Evolutionary conservation across 768 basidiomycete genomes (phyloP).

Genomic region (Gautieria morchelliformis): DNA sequence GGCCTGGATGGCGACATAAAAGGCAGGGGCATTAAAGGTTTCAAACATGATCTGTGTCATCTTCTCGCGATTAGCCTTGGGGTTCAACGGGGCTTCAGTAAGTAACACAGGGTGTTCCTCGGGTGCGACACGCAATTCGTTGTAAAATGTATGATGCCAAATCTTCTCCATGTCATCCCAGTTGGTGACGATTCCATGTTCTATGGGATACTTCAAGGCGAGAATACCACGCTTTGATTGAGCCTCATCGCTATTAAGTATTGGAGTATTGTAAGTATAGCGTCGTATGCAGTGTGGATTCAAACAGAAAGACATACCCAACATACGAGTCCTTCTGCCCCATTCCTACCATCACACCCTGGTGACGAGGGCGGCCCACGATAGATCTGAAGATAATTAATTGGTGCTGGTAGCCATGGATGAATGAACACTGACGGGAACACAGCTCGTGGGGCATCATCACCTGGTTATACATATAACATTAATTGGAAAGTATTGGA

Average conservation of each 20-base stretch:
- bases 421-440: conserved; percentile 65
- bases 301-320: conserved; percentile 45
- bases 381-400: conserved; percentile 50
- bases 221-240: conserved; percentile 94
- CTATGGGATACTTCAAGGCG: conserved; percentile 87
- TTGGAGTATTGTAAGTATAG: too few species aligned
- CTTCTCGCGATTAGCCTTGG: conserved; percentile 65
- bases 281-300: conserved; percentile 10
- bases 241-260: conserved; percentile 61
- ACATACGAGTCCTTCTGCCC: conserved; percentile 95
- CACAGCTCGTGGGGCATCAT: conserved; percentile 87
- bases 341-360: conserved; percentile 97
- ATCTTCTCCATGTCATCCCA: conserved; percentile 99
- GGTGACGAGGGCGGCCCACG: conserved; percentile 90
- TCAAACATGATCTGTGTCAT: conserved; percentile 78
- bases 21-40: conserved; percentile 67
- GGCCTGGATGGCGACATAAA: conserved; percentile 68
- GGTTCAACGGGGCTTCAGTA: conserved; percentile 67
- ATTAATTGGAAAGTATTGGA: not conserved
- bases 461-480: conserved; percentile 38
- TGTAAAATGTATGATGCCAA: conserved; percentile 96
- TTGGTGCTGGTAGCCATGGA: not conserved
- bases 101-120: conserved; percentile 68
- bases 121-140: conserved; percentile 68
- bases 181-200: conserved; percentile 93